A percentile compares a stretch with the other conserved stretches of the same genome.
These are phyloP conservation scores for Ceratocystis ficicola DNA, from an alignment of 2,329 filamentous ascomycete genomes.

Conservation along the genomic window DNA sequence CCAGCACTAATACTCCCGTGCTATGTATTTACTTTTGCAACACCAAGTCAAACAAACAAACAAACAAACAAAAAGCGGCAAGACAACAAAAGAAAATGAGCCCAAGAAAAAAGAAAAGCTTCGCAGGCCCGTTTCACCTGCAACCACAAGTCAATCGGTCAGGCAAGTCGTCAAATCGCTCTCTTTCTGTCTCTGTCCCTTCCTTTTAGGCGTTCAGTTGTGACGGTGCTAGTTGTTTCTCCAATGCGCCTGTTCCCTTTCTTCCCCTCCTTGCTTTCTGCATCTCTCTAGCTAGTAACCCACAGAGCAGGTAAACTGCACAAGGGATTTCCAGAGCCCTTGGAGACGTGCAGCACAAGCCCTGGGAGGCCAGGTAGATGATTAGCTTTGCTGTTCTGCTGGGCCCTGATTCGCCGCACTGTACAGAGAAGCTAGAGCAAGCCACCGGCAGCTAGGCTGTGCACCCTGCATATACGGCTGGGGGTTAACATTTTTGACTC, in stretches of 20 bases:
- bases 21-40: background rate
- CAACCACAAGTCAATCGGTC: background rate
- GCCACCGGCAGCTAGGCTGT: background rate
- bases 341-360: background rate
- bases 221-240: no score
- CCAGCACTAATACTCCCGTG: background rate
- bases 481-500: background rate
- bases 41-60: slow-evolving; percentile 2
- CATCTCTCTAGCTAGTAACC: background rate
- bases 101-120: background rate
- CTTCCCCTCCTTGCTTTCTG: background rate
- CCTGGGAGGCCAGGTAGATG: background rate
- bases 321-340: slow-evolving; percentile 4
- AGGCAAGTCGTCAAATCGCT: background rate
- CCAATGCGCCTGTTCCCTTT: background rate
- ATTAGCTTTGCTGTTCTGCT: slow-evolving; percentile 4
- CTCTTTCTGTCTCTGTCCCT: background rate
- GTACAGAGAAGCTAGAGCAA: slow-evolving; percentile 1
- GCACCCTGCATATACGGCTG: background rate
- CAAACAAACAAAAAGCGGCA: background rate
- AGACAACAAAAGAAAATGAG: background rate
- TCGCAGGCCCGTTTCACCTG: background rate
- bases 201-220: background rate
- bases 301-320: background rate
- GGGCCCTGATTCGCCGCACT: background rate